These are phyloP conservation scores for Hanseniaspora jakobsenii DNA, from an alignment of 805 yeast genomes.

Conservation along the genomic window DNA sequence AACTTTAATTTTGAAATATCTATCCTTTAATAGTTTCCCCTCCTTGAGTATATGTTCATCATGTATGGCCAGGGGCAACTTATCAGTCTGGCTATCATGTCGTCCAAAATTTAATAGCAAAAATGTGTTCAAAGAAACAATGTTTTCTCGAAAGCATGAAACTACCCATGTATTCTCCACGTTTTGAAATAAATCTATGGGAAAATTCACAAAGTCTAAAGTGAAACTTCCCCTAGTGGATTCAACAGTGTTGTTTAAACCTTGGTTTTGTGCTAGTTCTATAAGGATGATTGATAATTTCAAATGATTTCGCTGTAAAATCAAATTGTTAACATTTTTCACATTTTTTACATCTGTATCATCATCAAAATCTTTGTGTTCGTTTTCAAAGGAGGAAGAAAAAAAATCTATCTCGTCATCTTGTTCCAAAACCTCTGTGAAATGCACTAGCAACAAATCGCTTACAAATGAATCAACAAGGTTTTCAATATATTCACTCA, in stretches of 20 bases:
- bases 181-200: slow-evolving; percentile 11
- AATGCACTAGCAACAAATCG: slow-evolving; percentile 3
- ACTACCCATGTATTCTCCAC: background rate
- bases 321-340: background rate
- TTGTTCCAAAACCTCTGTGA: slow-evolving; percentile 18
- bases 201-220: slow-evolving; percentile 8
- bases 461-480: slow-evolving; percentile 19
- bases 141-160: slow-evolving; percentile 4
- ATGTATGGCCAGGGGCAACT: no score
- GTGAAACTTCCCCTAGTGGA: background rate
- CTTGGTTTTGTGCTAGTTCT: background rate
- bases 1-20: slow-evolving; percentile 2
- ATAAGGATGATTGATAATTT: background rate
- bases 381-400: no score
- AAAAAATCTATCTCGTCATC: slow-evolving; percentile 6
- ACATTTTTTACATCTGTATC: slow-evolving; percentile 16
- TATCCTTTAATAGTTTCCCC: background rate
- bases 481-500: slow-evolving; percentile 31
- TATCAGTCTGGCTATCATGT: no score
- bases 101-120: background rate
- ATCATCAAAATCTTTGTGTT: no score
- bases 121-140: slow-evolving; percentile 9
- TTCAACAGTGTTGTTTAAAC: background rate
- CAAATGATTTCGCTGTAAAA: background rate
- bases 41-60: background rate